Percentiles rank a stretch among this genome's conserved stretches.
These are phyloP conservation scores for Trichoderma polysporum DNA, from an alignment of 2,329 filamentous ascomycete genomes.

Conservation along the genomic window DNA sequence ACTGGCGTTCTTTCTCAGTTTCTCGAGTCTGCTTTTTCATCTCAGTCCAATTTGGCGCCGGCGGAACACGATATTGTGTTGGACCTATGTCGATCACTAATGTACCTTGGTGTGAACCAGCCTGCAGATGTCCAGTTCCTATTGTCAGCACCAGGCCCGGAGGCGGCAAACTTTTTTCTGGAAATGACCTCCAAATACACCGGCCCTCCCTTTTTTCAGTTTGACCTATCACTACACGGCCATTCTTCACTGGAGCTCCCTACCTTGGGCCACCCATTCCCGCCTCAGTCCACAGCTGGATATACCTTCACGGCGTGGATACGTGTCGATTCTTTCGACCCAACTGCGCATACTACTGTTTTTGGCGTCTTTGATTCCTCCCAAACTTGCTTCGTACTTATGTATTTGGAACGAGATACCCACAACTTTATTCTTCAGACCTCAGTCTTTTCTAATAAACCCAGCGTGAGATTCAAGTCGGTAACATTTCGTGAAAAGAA, in stretches of 20 bases:
- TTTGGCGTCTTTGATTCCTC: constrained; percentile 92
- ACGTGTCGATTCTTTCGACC: constrained; percentile 82
- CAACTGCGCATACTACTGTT: constrained; percentile 82
- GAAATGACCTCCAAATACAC: constrained; percentile 72
- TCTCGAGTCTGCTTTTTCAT: constrained; percentile 59
- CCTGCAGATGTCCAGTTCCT: constrained; percentile 83
- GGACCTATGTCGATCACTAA: constrained; percentile 66
- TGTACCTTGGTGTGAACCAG: constrained; percentile 72
- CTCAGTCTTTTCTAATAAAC: constrained; percentile 79
- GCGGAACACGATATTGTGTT: constrained; percentile 61
- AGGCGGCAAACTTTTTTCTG: constrained; percentile 67
- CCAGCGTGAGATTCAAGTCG: constrained; percentile 91
- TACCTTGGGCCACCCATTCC: constrained; percentile 81
- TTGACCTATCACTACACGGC: constrained; percentile 85
- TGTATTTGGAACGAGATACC: constrained; percentile 91
- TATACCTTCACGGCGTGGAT: constrained; percentile 93
- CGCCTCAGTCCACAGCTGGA: constrained; percentile 73
- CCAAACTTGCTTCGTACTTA: constrained; percentile 89
- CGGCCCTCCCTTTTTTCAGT: constrained; percentile 83
- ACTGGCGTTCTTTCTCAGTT: constrained; percentile 69
- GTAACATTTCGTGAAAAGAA: constrained; percentile 69
- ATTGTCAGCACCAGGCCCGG: constrained; percentile 50
- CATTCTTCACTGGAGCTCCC: constrained; percentile 88
- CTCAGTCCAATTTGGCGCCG: constrained; percentile 49
- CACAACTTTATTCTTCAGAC: constrained; percentile 95